Evolutionary conservation across 148 eudicot genomes (phyloP).

Genomic region (Vaccinium corymbosum): DNA sequence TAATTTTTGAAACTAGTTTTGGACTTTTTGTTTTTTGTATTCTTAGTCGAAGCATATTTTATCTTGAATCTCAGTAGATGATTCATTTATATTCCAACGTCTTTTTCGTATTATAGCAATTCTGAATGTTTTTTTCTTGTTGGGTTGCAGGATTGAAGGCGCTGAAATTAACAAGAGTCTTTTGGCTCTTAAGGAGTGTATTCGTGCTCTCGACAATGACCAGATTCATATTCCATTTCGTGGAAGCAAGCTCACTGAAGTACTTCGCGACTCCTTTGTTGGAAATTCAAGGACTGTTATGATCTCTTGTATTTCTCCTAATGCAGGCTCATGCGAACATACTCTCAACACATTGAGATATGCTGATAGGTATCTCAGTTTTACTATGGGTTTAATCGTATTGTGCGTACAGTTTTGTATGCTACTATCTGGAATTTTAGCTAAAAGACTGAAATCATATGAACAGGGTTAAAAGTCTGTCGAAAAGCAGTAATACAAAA

Average conservation of each 20-base stretch:
- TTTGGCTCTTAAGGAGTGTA: constrained; percentile 97
- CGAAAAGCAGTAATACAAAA: constrained; percentile 79
- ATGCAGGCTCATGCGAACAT: constrained; percentile 95
- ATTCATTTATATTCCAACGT: neutral
- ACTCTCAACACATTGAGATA: constrained; percentile 98
- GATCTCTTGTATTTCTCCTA: constrained; percentile 98
- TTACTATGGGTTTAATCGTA: neutral
- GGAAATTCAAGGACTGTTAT: constrained; percentile 98
- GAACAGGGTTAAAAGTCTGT: constrained; percentile 95
- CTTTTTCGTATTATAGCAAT: neutral
- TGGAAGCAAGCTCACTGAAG: constrained; percentile 99
- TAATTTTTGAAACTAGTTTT: neutral
- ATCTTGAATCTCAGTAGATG: neutral
- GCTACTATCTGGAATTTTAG: neutral
- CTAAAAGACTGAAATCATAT: constrained; percentile 7
- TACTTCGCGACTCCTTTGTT: constrained; percentile 98
- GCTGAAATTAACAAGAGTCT: constrained; percentile 99
- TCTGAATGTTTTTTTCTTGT: neutral
- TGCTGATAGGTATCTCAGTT: constrained; percentile 73
- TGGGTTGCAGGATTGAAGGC: constrained; percentile 80
- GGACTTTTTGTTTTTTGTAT: neutral
- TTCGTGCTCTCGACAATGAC: constrained; percentile 99
- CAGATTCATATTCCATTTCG: constrained; percentile 98
- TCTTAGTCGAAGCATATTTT: neutral
- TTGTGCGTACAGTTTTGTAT: neutral